These are phyloP conservation scores for Pythium dissimile DNA, from an alignment of 352 stramenopile genomes.

Conservation along the genomic window DNA sequence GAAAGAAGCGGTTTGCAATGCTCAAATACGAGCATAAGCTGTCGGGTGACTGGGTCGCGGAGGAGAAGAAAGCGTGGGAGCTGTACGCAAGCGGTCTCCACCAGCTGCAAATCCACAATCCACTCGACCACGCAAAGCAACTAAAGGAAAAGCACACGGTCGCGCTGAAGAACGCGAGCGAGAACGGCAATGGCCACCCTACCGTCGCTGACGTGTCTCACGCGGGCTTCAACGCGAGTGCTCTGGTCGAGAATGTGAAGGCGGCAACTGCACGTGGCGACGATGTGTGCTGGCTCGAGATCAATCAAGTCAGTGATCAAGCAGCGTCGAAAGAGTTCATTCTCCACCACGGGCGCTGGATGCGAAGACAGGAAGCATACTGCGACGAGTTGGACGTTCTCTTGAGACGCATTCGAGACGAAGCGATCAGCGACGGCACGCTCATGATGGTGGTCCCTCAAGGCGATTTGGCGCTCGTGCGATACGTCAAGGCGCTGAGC, in stretches of 20 bases:
- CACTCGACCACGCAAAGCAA: slow-evolving; percentile 43
- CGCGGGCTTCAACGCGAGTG: slow-evolving; percentile 17
- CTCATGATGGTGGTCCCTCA: slow-evolving; percentile 70
- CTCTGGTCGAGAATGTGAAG: slow-evolving; percentile 34
- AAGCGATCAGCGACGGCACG: slow-evolving; percentile 42
- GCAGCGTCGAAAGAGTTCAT: slow-evolving; percentile 55
- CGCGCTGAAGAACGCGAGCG: neutral
- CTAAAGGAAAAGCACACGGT: slow-evolving; percentile 10
- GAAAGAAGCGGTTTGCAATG: slow-evolving; percentile 51
- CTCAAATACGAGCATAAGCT: slow-evolving; percentile 28
- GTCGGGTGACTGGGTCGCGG: slow-evolving; percentile 7
- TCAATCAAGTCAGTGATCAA: slow-evolving; percentile 43
- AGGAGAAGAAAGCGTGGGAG: slow-evolving; percentile 67
- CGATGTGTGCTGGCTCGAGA: slow-evolving; percentile 74
- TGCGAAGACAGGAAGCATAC: slow-evolving; percentile 48
- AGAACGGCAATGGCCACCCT: neutral
- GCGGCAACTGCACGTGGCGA: slow-evolving; percentile 20
- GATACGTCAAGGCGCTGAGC: slow-evolving; percentile 70
- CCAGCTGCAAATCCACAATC: slow-evolving; percentile 40
- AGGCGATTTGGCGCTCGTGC: slow-evolving; percentile 61
- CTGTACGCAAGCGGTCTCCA: slow-evolving; percentile 64
- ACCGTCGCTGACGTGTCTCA: slow-evolving; percentile 15
- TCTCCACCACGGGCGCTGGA: slow-evolving; percentile 58
- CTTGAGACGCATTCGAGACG: slow-evolving; percentile 36
- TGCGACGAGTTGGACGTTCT: slow-evolving; percentile 50